Percentiles rank a stretch among this genome's conserved stretches.
phyloP scores from a whole-genome alignment of 176 grass and related monocot species.

The Themeda triandra region DNA sequence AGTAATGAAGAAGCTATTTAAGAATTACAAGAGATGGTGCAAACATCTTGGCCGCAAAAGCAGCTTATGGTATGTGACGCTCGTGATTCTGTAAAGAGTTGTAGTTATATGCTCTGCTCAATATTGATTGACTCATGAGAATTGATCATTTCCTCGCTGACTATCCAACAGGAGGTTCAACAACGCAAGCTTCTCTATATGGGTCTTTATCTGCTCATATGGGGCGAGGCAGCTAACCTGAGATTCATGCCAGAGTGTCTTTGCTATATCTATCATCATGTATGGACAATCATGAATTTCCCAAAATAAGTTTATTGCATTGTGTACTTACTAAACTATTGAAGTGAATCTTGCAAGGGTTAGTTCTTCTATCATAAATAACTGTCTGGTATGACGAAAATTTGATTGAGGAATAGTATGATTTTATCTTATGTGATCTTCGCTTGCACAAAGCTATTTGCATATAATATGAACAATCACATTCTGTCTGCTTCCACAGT shows the following conservation, averaged over 20 bases:
- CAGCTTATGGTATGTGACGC: conserved; percentile 64
- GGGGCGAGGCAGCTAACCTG: conserved; percentile 94
- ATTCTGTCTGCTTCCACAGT: background rate
- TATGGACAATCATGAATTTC: conserved; percentile 31
- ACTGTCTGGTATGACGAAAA: background rate
- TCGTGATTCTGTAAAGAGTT: background rate
- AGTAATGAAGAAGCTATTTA: conserved; percentile 92
- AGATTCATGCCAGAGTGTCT: conserved; percentile 97
- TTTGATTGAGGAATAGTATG: background rate
- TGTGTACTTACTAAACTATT: background rate
- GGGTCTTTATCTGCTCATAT: conserved; percentile 97
- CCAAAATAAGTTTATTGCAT: conserved; percentile 5
- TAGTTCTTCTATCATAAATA: too few relatives aligned
- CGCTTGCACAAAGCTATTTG: conserved; percentile 13
- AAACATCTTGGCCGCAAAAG: conserved; percentile 87
- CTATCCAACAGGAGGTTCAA: conserved; percentile 95
- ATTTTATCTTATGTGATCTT: background rate
- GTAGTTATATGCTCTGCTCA: conserved; percentile 5
- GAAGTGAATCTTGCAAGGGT: background rate
- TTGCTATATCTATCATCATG: conserved; percentile 99
- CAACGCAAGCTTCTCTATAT: conserved; percentile 96
- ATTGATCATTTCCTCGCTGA: conserved; percentile 45
- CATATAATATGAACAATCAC: background rate
- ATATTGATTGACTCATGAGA: too few relatives aligned
- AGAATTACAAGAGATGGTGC: conserved; percentile 97